Conservation (phyloP, 2,329 filamentous ascomycete species). For the Colletotrichum kahawae region DNA sequence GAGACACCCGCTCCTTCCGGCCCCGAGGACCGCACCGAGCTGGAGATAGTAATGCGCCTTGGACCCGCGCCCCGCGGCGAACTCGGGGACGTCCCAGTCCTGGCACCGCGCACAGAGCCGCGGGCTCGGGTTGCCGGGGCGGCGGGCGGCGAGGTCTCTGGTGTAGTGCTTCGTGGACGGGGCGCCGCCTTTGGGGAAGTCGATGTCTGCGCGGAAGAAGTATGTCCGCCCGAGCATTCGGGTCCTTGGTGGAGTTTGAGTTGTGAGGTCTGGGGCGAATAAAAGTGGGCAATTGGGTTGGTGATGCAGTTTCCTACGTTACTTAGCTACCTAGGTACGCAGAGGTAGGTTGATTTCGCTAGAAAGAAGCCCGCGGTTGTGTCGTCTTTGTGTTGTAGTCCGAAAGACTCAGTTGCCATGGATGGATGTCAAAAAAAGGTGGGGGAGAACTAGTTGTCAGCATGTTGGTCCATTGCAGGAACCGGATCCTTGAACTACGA, state of each 20-base stretch:
- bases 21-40: not conserved
- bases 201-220: not conserved
- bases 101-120: constrained; percentile 4
- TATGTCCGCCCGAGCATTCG: constrained; percentile 4
- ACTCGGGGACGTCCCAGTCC: constrained; percentile 7
- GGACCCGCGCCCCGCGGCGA: not conserved
- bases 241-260: not conserved
- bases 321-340: not conserved
- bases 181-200: not conserved
- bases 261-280: not conserved
- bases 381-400: not conserved
- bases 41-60: not conserved
- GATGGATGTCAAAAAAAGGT: not conserved
- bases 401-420: not conserved
- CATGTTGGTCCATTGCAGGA: not conserved
- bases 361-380: not conserved
- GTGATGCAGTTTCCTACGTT: not conserved
- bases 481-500: not conserved
- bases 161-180: not conserved
- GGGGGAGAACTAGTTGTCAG: not conserved
- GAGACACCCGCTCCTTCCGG: not conserved
- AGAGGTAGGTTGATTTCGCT: not conserved
- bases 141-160: not conserved
- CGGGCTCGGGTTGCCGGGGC: not conserved
- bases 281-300: not conserved